Evolutionary conservation across 208 protist species (phyloP).

Genomic region (Crithidia thermophila): DNA sequence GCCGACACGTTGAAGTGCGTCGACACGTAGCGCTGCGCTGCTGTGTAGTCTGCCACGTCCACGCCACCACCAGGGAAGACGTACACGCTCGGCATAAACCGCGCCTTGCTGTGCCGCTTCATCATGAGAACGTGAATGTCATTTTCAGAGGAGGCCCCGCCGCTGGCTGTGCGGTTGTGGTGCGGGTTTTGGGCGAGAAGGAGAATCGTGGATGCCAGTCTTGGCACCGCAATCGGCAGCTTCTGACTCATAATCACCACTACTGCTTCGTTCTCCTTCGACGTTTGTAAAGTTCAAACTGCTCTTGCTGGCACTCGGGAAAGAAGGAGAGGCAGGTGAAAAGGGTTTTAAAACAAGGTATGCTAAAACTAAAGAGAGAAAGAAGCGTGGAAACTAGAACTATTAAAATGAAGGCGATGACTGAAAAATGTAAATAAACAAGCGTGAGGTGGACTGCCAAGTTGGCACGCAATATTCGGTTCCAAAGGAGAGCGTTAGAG

Average conservation of each 20-base stretch:
- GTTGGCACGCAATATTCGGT: too few species aligned
- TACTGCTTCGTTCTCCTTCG: too few species aligned
- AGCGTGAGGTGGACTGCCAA: too few species aligned
- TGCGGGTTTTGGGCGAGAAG: slow-evolving; percentile 29
- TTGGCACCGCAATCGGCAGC: slow-evolving; percentile 25
- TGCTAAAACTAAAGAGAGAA: not conserved
- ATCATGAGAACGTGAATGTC: slow-evolving; percentile 62
- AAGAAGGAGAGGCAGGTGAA: not conserved
- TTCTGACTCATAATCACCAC: slow-evolving; percentile 15
- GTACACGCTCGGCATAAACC: slow-evolving; percentile 62
- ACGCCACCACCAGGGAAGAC: slow-evolving; percentile 64
- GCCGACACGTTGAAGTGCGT: not conserved
- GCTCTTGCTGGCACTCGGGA: not conserved
- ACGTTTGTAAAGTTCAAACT: too few species aligned
- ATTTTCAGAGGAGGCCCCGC: not conserved
- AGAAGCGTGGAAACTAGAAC: too few species aligned
- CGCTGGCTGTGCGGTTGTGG: not conserved
- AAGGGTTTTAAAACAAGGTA: not conserved
- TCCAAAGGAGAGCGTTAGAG: too few species aligned
- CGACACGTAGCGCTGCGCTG: slow-evolving; percentile 9
- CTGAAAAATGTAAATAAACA: too few species aligned
- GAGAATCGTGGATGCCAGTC: slow-evolving; percentile 49
- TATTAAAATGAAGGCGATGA: too few species aligned
- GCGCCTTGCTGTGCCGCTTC: slow-evolving; percentile 55
- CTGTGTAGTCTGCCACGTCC: slow-evolving; percentile 34